phyloP scores from a whole-genome alignment of 83 land plant genomes.

The Thuja plicata region DNA sequence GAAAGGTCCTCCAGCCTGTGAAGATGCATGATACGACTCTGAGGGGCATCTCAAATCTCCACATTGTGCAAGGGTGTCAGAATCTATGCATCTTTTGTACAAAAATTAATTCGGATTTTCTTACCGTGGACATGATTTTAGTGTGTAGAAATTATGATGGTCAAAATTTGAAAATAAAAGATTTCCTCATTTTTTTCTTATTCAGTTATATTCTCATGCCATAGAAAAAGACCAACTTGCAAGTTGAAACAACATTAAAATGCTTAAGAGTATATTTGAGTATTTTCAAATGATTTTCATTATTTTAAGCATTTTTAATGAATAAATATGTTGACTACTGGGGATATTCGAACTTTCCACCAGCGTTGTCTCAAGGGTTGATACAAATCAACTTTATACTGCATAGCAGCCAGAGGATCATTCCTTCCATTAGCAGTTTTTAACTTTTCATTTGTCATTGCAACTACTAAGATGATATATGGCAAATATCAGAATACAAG shows the following conservation, averaged over 20 bases:
- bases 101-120: not conserved
- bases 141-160: not conserved
- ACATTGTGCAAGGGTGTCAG: not conserved
- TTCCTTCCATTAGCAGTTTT: not conserved
- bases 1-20: constrained; percentile 68
- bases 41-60: not conserved
- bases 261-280: not conserved
- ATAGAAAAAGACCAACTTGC: not conserved
- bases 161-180: not conserved
- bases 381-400: not conserved
- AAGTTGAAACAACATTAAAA: not conserved
- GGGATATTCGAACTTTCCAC: not conserved
- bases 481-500: not conserved
- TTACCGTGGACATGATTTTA: not conserved
- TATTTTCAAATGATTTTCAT: not conserved
- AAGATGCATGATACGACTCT: constrained; percentile 19
- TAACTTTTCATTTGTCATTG: not conserved
- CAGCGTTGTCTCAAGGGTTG: not conserved
- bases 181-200: not conserved
- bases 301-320: not conserved
- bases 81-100: not conserved
- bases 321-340: not conserved
- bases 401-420: not conserved
- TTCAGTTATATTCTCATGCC: not conserved
- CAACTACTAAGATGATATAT: not conserved